Conservation (phyloP, 176 grass and related monocot genomes). For the Phoenix roebelenii region DNA sequence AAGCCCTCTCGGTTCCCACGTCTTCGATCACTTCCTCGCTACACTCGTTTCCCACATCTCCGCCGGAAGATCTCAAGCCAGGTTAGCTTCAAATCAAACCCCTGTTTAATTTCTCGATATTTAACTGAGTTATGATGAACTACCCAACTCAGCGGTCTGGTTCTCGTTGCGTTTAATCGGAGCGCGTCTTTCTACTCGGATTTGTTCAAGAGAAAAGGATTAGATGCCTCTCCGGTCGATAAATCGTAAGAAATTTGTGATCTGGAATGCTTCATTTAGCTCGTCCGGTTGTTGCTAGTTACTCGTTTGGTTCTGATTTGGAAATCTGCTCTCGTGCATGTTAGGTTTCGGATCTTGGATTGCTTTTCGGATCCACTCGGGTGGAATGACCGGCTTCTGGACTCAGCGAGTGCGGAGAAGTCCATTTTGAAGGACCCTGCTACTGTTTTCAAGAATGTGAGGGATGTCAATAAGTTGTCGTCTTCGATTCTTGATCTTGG, state of each 20-base stretch:
- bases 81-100: slow-evolving; percentile 15
- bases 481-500: slow-evolving; percentile 48
- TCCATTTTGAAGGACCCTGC: slow-evolving; percentile 17
- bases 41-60: slow-evolving; percentile 33
- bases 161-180: slow-evolving; percentile 54
- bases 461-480: slow-evolving; percentile 43
- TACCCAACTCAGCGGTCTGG: slow-evolving; percentile 40
- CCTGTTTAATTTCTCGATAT: background rate
- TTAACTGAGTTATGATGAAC: background rate
- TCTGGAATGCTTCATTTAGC: no score
- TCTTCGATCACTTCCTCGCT: slow-evolving; percentile 39
- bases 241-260: slow-evolving; percentile 35
- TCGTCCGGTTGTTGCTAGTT: no score
- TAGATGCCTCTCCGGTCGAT: slow-evolving; percentile 35
- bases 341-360: slow-evolving; percentile 61
- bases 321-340: no score
- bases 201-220: slow-evolving; percentile 26
- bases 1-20: slow-evolving; percentile 27
- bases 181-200: slow-evolving; percentile 55
- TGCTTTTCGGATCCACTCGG: slow-evolving; percentile 81
- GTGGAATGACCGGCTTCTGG: slow-evolving; percentile 50
- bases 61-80: slow-evolving; percentile 38
- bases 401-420: slow-evolving; percentile 9
- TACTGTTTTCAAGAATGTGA: slow-evolving; percentile 44
- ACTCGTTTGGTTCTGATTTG: no score